These are phyloP conservation scores for Lachancea kluyveri DNA, from an alignment of 805 yeast genomes.

Conservation along the genomic window DNA sequence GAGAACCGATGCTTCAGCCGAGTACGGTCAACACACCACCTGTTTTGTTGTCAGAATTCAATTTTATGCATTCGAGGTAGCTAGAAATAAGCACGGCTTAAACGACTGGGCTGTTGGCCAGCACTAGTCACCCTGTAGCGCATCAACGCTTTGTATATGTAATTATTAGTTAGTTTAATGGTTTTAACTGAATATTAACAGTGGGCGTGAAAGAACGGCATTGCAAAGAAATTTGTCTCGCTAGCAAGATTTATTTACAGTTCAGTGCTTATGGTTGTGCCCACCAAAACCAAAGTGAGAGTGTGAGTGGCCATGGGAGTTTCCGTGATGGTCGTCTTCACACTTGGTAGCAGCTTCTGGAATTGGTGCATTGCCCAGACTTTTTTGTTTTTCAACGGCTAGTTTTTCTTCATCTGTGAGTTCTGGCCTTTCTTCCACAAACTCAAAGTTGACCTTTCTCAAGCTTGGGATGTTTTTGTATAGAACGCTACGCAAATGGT, in stretches of 20 bases:
- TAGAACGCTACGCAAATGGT: constrained; percentile 31
- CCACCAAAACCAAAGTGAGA: constrained; percentile 14
- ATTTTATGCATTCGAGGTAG: constrained; percentile 90
- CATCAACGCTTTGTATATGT: too few relatives aligned
- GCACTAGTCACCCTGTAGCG: constrained; percentile 3
- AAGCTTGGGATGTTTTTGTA: constrained; percentile 37
- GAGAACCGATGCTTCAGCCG: constrained; percentile 64
- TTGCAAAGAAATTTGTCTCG: too few relatives aligned
- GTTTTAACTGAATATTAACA: too few relatives aligned
- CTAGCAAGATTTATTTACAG: too few relatives aligned
- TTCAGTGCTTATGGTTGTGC: constrained; percentile 19
- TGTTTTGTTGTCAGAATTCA: constrained; percentile 90
- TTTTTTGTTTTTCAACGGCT: constrained; percentile 10
- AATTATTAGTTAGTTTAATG: too few relatives aligned
- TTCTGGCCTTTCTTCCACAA: constrained; percentile 30
- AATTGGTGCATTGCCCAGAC: constrained; percentile 3
- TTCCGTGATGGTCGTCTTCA: constrained; percentile 2
- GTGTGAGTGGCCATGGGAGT: constrained; percentile 19
- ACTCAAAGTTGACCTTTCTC: constrained; percentile 38
- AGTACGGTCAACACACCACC: constrained; percentile 77
- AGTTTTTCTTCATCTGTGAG: constrained; percentile 18
- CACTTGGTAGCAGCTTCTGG: constrained; percentile 5
- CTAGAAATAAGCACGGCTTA: constrained; percentile 82
- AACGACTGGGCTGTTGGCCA: constrained; percentile 78
- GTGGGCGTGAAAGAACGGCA: too few relatives aligned